Percentiles rank a stretch among this genome's conserved stretches.
phyloP scores from a whole-genome alignment of 2,329 filamentous ascomycete species.

The Lachnellula subtilissima region DNA sequence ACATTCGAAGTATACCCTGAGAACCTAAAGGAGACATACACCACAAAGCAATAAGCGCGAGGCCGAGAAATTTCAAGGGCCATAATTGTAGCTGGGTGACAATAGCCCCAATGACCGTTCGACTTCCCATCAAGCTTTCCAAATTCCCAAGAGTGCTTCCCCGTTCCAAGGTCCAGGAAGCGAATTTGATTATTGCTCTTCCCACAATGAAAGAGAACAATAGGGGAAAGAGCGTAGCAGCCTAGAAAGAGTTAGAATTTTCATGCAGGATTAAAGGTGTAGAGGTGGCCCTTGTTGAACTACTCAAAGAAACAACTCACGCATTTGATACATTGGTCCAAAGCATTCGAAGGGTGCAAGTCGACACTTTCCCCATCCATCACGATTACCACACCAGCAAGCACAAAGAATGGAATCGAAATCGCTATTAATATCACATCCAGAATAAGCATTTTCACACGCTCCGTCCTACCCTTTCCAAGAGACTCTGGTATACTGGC shows the following conservation, averaged over 20 bases:
- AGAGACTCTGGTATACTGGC: constrained; percentile 4
- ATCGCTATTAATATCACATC: background rate
- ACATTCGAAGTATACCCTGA: constrained; percentile 13
- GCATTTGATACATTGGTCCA: constrained; percentile 3
- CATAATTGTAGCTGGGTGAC: constrained; percentile 8
- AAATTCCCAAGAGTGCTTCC: constrained; percentile 12
- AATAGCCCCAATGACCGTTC: constrained; percentile 6
- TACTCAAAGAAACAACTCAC: background rate
- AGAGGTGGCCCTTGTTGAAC: background rate
- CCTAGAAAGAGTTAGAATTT: constrained; percentile 1
- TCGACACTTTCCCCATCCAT: background rate
- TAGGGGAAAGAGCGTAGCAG: constrained; percentile 10
- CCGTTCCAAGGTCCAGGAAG: constrained; percentile 8
- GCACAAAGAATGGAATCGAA: constrained; percentile 4
- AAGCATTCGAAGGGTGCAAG: background rate
- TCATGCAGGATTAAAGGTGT: background rate
- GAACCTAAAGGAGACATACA: constrained; percentile 6
- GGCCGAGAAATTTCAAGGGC: constrained; percentile 1
- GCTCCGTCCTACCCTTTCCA: background rate
- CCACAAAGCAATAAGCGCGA: constrained; percentile 7
- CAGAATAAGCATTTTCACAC: background rate
- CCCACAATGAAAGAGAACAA: constrained; percentile 9
- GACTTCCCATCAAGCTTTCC: constrained; percentile 9
- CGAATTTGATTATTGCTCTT: constrained; percentile 6
- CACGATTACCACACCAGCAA: background rate